A percentile compares a stretch with the other conserved stretches of the same genome.
phyloP scores from a whole-genome alignment of 2,329 filamentous ascomycete species.

The Periconia sp. region DNA sequence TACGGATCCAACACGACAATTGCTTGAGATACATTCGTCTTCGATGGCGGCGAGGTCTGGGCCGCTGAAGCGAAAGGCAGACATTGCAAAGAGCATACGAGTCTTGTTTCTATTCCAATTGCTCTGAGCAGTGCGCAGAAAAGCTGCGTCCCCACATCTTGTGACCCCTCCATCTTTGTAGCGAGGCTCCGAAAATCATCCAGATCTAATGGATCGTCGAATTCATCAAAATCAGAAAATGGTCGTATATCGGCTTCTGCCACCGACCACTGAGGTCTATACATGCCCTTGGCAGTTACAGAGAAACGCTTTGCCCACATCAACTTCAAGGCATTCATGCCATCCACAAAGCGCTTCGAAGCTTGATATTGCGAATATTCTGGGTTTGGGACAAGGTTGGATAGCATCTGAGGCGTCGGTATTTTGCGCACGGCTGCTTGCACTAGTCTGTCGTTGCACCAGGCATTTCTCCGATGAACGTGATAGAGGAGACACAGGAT shows the following conservation, averaged over 20 bases:
- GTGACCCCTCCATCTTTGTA: slow-evolving; percentile 71
- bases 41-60: slow-evolving; percentile 32
- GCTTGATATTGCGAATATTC: slow-evolving; percentile 72
- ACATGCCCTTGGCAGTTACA: slow-evolving; percentile 59
- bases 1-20: slow-evolving; percentile 36
- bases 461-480: slow-evolving; percentile 74
- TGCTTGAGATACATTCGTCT: slow-evolving; percentile 20
- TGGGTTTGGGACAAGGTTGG: slow-evolving; percentile 68
- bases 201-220: slow-evolving; percentile 69
- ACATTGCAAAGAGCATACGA: slow-evolving; percentile 89
- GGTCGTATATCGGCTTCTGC: slow-evolving; percentile 60
- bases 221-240: slow-evolving; percentile 55
- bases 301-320: slow-evolving; percentile 71
- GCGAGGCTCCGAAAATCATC: slow-evolving; percentile 75
- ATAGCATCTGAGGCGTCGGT: slow-evolving; percentile 65
- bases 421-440: slow-evolving; percentile 60
- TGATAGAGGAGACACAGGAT: slow-evolving; percentile 81
- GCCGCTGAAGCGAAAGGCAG: slow-evolving; percentile 64
- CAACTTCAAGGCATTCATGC: slow-evolving; percentile 68
- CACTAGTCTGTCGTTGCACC: slow-evolving; percentile 78
- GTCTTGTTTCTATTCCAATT: slow-evolving; percentile 76
- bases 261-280: slow-evolving; percentile 68
- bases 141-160: slow-evolving; percentile 86
- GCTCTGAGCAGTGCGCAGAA: slow-evolving; percentile 85
- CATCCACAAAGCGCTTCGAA: slow-evolving; percentile 76